Evolutionary conservation across 495 filamentous ascomycete genomes (phyloP), one percentile per base, ranked within the genome.

Genomic region (Xylaria palmicola): DNA sequence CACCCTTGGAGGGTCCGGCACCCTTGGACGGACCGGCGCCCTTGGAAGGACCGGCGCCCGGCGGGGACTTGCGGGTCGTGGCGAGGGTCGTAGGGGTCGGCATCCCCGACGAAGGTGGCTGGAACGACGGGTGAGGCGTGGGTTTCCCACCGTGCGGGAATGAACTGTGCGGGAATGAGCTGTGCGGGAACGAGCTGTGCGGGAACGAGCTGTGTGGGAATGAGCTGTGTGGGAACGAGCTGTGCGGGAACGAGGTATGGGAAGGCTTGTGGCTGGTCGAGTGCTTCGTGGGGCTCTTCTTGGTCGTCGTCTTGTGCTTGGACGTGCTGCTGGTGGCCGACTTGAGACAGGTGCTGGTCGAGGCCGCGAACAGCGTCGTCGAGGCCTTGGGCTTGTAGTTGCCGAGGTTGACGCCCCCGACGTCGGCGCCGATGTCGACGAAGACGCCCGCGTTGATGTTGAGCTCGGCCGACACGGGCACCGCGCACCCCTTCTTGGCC

Each of bases 301-400:
- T 53, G 0, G 50, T 1, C 15, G n/a, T 51, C 4, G 50, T 22
- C 9, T 8, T 41, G n/a, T 41, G 20, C 2, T 49, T 49, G 29
- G 20, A 22, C 1, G 32, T 29, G 30, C 22, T 48, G n/a, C 45
- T 47, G 15, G 24, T n/a, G n/a, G 56, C 49, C 32, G 57, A 60
- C 2, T 50, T 19, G 47, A 74, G 62, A 52, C 72, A 74, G 6
- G 68, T 70, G 48, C 57, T 74, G 0, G 72, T 65, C 1, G 65
- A 56, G n/a, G 70, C 72, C 19, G 62, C 64, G 53, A 70, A 70
- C 15, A 74, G 60, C 27, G 71, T 69, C 17, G 72, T 72, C 36
- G 62, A 64, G 17, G 67, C 63, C 15, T 59, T 66, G 4, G 67
- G 67, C 53, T 68, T 62, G 43, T 65, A 47, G 24, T 64, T 53